These are phyloP conservation scores for Echites panduratus DNA, from an alignment of 257 asterid genomes.

Conservation along the genomic window DNA sequence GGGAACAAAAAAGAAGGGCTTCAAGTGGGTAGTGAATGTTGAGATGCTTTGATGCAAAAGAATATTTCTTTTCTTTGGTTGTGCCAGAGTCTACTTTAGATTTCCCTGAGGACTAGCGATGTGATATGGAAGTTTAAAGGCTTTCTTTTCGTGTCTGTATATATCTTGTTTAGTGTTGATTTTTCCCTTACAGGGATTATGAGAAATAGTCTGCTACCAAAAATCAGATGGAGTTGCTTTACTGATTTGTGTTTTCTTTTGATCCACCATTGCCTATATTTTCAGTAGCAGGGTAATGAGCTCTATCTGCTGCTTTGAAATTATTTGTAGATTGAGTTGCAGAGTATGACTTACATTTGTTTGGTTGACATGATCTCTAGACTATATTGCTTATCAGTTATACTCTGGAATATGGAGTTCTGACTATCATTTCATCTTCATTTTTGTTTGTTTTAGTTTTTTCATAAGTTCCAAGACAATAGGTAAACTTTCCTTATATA, in stretches of 20 bases:
- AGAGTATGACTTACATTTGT: background rate
- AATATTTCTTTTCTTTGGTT: background rate
- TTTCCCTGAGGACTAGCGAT: background rate
- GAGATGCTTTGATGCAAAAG: background rate
- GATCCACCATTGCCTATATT: background rate
- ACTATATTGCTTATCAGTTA: background rate
- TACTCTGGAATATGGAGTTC: background rate
- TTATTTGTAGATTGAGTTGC: too few relatives aligned
- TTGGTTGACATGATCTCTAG: background rate
- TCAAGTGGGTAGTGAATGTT: background rate
- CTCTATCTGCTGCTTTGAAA: too few relatives aligned
- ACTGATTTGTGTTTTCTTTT: background rate
- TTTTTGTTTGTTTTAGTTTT: background rate
- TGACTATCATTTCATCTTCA: background rate
- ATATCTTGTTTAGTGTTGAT: background rate
- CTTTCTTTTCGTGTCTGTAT: background rate
- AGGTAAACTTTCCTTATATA: background rate
- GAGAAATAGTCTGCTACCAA: background rate
- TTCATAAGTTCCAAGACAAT: background rate
- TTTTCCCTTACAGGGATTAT: background rate
- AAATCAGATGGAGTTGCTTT: background rate
- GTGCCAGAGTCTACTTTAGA: background rate
- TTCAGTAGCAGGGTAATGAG: background rate
- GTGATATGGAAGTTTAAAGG: background rate
- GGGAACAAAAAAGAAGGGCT: background rate